A percentile compares a stretch with the other conserved stretches of the same genome.
phyloP scores from a whole-genome alignment of 2,329 filamentous ascomycete genomes.

The Paradendryphiella salina region DNA sequence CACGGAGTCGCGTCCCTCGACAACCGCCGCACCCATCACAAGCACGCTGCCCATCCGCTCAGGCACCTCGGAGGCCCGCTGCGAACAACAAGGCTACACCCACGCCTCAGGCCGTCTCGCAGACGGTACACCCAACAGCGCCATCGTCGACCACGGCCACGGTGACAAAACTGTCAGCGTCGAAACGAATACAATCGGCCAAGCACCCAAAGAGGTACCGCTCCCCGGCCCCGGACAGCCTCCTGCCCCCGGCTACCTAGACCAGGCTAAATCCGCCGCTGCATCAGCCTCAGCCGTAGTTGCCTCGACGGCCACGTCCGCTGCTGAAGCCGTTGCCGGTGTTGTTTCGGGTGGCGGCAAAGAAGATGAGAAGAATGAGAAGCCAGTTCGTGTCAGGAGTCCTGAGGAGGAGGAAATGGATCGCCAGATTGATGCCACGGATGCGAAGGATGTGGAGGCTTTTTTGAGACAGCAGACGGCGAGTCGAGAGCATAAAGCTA shows the following conservation, averaged over 20 bases:
- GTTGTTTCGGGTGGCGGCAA: slow-evolving; percentile 22
- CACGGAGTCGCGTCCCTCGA: slow-evolving; percentile 21
- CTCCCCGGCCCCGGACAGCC: slow-evolving; percentile 41
- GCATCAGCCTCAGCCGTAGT: slow-evolving; percentile 33
- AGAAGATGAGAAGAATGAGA: slow-evolving; percentile 23
- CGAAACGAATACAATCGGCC: slow-evolving; percentile 54
- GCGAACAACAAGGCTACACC: slow-evolving; percentile 49
- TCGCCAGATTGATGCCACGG: slow-evolving; percentile 35
- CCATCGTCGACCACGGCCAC: slow-evolving; percentile 48
- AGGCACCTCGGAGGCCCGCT: slow-evolving; percentile 50
- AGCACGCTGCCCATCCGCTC: slow-evolving; percentile 36
- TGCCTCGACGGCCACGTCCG: slow-evolving; percentile 37
- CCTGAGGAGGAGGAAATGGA: slow-evolving; percentile 38
- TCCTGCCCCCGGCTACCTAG: slow-evolving; percentile 45
- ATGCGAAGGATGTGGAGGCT: slow-evolving; percentile 36
- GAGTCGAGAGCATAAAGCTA: not conserved
- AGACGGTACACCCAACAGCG: slow-evolving; percentile 49
- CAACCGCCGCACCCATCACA: slow-evolving; percentile 15
- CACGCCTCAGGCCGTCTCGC: slow-evolving; percentile 51
- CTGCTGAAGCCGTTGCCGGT: slow-evolving; percentile 37
- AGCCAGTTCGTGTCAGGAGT: slow-evolving; percentile 30
- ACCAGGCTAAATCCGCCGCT: slow-evolving; percentile 50
- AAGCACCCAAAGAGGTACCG: slow-evolving; percentile 54
- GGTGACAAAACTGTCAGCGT: slow-evolving; percentile 53
- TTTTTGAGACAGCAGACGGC: slow-evolving; percentile 37